Base-by-base conservation (phyloP, 2,329 filamentous ascomycete genomes). In the Neodidymelliopsis sp. region DNA sequence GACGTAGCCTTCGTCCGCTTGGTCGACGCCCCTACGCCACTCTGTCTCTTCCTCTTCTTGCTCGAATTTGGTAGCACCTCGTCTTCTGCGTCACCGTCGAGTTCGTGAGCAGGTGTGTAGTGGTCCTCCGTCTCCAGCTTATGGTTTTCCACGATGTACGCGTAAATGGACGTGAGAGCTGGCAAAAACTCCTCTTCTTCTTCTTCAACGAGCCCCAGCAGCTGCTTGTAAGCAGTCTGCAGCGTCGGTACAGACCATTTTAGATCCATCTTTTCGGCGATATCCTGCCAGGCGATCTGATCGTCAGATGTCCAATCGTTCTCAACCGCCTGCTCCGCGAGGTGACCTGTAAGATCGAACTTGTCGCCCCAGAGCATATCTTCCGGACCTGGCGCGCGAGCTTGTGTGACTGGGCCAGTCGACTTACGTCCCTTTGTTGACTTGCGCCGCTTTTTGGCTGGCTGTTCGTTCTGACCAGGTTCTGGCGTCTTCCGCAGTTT, bases 301-400 rank as follows among this genome's bases (percentile, higher is more conserved):
- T 72, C 69, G 22, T 70, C 58, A 8, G 62, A 41, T 10, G 41
- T 43, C 12, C 37, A 28, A 15, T 66, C 59, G 2, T 40, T 27
- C 6, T 6, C 11, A 4, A 10, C 7, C 10, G 9, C 30, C 4
- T 48, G 44, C 44, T 55, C 25, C 40, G 47, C 36, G 58, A 75
- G 62, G 60, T 46, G 75, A 60, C 10, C 71, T 64, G 77, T 56
- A 4, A 75, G 62, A 40, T 76, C 71, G 47, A 70, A 70, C 33
- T 72, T 72, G 54, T 78, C 75, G 16, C 75, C 75, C 46, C 67
- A 61, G 30, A 70, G 63, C 67, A 77, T 75, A 13, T 68, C 59
- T 12, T 60, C 52, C 12, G 53, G 53, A 43, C 57, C 55, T 43
- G 37, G 56, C 12, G 56, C 18, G 12, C 37, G 15, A n/a, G 25